A percentile compares a stretch with the other conserved stretches of the same genome.
phyloP scores from a whole-genome alignment of 2,329 filamentous ascomycete species.

The Scedosporium dehoogii region DNA sequence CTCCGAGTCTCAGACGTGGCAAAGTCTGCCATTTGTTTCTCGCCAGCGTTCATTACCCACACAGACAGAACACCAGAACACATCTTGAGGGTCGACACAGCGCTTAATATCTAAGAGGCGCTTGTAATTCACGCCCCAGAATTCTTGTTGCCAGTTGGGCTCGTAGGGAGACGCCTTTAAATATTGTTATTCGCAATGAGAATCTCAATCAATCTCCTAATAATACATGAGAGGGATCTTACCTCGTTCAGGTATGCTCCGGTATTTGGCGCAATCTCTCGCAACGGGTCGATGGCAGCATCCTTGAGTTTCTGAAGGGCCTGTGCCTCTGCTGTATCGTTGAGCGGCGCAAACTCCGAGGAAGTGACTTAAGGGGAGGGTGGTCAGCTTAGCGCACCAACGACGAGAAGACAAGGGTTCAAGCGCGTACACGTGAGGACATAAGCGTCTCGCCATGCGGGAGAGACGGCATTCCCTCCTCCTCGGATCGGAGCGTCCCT shows the following conservation, averaged over 20 bases:
- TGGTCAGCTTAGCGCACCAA: no score
- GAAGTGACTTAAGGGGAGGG: neutral
- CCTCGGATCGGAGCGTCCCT: conserved; percentile 12
- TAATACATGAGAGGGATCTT: neutral
- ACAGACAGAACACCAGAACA: conserved; percentile 39
- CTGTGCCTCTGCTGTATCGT: neutral
- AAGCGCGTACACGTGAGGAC: neutral
- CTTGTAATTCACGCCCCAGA: conserved; percentile 36
- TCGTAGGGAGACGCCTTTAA: conserved; percentile 25
- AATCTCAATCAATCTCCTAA: no score
- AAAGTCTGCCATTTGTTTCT: neutral
- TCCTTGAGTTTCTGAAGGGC: no score
- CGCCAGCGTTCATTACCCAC: conserved; percentile 34
- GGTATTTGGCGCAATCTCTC: neutral
- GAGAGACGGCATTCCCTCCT: conserved; percentile 13
- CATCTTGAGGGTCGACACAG: conserved; percentile 32
- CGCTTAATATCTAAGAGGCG: conserved; percentile 33
- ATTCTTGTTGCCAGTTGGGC: conserved; percentile 26
- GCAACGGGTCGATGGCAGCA: neutral
- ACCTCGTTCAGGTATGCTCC: neutral
- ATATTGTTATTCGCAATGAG: neutral
- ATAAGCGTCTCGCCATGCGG: conserved; percentile 12
- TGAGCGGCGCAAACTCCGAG: neutral
- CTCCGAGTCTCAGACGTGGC: neutral
- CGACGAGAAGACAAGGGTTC: no score